Conservation (phyloP, 2,329 filamentous ascomycete genomes). For the Trichoderma brevicompactum region DNA sequence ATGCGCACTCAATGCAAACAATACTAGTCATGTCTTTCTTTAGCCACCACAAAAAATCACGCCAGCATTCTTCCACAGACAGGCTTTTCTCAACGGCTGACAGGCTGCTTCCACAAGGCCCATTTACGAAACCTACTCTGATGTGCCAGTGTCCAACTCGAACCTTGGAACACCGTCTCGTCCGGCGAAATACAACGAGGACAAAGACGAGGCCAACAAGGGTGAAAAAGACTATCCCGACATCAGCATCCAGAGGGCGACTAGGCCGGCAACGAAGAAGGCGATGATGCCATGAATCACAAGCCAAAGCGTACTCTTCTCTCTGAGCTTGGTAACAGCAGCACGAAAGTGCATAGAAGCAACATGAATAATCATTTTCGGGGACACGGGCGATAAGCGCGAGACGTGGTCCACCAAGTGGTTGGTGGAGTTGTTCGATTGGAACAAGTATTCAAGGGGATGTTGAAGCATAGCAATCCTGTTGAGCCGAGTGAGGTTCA, state of each 20-base stretch:
- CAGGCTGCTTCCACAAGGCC: not conserved
- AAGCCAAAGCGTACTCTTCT: slow-evolving; percentile 44
- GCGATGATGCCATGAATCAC: slow-evolving; percentile 52
- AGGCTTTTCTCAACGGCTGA: not conserved
- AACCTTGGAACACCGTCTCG: not conserved
- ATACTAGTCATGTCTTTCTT: not conserved
- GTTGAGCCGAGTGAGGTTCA: slow-evolving; percentile 22
- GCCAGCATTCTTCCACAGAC: not conserved
- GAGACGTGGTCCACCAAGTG: slow-evolving; percentile 43
- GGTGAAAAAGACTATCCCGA: not conserved
- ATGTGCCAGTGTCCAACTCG: no score
- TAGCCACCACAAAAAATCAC: not conserved
- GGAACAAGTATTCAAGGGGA: not conserved
- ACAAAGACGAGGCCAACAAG: not conserved
- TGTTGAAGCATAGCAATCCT: not conserved
- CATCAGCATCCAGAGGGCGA: not conserved
- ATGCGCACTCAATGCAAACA: not conserved
- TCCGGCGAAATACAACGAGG: not conserved
- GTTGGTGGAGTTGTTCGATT: not conserved
- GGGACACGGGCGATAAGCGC: slow-evolving; percentile 43
- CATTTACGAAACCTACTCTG: no score
- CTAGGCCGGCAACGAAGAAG: slow-evolving; percentile 38
- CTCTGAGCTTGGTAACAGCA: slow-evolving; percentile 38
- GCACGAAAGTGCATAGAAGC: slow-evolving; percentile 54
- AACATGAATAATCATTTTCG: slow-evolving; percentile 49